phyloP scores from a whole-genome alignment of 352 stramenopile genomes.

The Pythium sp. region DNA sequence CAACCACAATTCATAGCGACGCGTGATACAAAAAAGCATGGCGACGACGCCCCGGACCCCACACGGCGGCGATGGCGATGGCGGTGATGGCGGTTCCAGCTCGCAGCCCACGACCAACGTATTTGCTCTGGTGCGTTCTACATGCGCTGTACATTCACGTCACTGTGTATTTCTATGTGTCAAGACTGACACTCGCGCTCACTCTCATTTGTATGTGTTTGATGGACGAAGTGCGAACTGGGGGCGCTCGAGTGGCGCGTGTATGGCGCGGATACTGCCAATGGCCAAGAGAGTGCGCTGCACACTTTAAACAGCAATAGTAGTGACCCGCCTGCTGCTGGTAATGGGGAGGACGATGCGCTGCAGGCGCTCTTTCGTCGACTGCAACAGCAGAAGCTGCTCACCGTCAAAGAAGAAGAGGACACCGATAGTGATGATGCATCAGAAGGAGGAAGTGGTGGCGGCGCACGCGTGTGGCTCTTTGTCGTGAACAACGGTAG shows the following conservation, averaged over 20 bases:
- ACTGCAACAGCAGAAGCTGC: slow-evolving; percentile 37
- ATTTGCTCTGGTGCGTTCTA: slow-evolving; percentile 42
- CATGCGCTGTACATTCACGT: background rate
- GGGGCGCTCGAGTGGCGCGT: slow-evolving; percentile 51
- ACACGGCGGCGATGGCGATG: background rate
- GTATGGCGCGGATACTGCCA: slow-evolving; percentile 22
- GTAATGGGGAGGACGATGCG: slow-evolving; percentile 16
- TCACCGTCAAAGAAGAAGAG: slow-evolving; percentile 25
- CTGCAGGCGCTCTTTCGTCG: slow-evolving; percentile 29
- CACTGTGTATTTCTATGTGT: background rate
- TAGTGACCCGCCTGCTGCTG: slow-evolving; percentile 9
- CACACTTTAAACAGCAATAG: background rate
- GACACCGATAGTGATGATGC: background rate
- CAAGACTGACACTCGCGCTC: slow-evolving; percentile 17
- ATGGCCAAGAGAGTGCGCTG: background rate
- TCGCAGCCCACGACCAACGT: slow-evolving; percentile 29
- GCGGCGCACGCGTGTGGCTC: slow-evolving; percentile 35
- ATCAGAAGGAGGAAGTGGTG: background rate
- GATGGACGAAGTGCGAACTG: slow-evolving; percentile 36
- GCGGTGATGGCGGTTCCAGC: background rate
- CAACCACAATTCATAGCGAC: background rate
- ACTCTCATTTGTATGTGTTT: slow-evolving; percentile 10
- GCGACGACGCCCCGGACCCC: background rate
- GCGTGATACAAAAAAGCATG: background rate
- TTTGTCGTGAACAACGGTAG: slow-evolving; percentile 46